Percentiles rank a stretch among this genome's conserved stretches.
Evolutionary conservation across 2,329 filamentous ascomycete genomes (phyloP).

Genomic region (Fusarium austroafricanum): DNA sequence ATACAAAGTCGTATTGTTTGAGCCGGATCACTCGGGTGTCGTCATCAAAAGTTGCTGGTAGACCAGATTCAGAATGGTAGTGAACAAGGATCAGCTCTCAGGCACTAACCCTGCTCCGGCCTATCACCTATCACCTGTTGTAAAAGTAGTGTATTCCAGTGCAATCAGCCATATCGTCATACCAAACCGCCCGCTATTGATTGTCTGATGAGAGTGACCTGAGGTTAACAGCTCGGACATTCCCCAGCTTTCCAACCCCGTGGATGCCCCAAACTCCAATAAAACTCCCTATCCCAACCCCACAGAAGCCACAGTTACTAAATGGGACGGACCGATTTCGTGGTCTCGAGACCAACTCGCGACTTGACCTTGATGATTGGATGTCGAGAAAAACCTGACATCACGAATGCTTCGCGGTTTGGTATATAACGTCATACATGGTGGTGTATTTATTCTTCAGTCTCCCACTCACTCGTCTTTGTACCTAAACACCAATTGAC

Average conservation of each 20-base stretch:
- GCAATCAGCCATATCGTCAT: slow-evolving; percentile 2
- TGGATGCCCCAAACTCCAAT: slow-evolving; percentile 8
- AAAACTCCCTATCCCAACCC: slow-evolving; percentile 5
- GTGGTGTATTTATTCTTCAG: slow-evolving; percentile 2
- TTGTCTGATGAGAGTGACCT: too few species aligned
- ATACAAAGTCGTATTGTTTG: neutral
- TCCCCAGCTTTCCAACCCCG: slow-evolving; percentile 30
- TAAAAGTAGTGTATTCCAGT: neutral
- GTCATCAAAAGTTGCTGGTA: slow-evolving; percentile 4
- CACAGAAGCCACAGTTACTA: slow-evolving; percentile 7
- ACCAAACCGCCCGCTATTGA: too few species aligned
- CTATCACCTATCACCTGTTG: slow-evolving; percentile 15
- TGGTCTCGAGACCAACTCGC: slow-evolving; percentile 31
- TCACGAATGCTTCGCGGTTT: slow-evolving; percentile 14
- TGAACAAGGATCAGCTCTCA: slow-evolving; percentile 4
- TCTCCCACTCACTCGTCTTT: neutral
- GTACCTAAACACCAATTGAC: neutral
- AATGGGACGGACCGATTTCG: slow-evolving; percentile 43
- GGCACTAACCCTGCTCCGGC: slow-evolving; percentile 1
- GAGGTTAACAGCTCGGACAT: slow-evolving; percentile 1
- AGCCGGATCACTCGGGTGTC: slow-evolving; percentile 33
- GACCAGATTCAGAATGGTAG: neutral
- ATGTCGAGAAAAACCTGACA: slow-evolving; percentile 19
- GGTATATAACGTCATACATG: slow-evolving; percentile 1
- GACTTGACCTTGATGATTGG: slow-evolving; percentile 10